phyloP scores from a whole-genome alignment of 495 filamentous ascomycete species.

The Chlorociboria aeruginascens region DNA sequence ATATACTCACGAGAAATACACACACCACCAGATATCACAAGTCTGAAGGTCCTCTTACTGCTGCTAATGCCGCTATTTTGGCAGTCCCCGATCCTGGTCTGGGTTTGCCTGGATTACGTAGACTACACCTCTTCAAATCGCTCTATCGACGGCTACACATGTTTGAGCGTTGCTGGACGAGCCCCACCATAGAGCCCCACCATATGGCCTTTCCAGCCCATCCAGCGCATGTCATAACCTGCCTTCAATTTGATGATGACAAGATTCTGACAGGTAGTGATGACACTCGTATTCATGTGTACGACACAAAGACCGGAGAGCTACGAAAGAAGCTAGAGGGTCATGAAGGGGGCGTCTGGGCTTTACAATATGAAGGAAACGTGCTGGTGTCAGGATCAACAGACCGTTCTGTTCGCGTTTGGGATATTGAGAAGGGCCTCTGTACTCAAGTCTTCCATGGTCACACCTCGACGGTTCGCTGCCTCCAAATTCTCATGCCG shows the following conservation, averaged over 20 bases:
- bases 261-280: constrained; percentile 97
- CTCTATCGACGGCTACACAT: constrained; percentile 86
- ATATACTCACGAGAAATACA: constrained; percentile 7
- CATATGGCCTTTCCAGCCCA: constrained; percentile 95
- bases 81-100: constrained; percentile 74
- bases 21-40: constrained; percentile 15
- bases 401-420: constrained; percentile 89
- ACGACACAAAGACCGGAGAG: constrained; percentile 90
- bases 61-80: constrained; percentile 66
- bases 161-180: constrained; percentile 85
- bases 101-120: constrained; percentile 64
- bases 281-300: constrained; percentile 96
- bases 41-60: constrained; percentile 74
- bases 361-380: constrained; percentile 91
- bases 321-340: constrained; percentile 72
- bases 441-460: constrained; percentile 95
- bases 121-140: constrained; percentile 89
- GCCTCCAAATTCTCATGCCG: constrained; percentile 88
- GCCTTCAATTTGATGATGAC: constrained; percentile 92
- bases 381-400: constrained; percentile 93
- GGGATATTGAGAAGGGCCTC: constrained; percentile 86
- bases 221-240: constrained; percentile 92
- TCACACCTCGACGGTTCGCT: constrained; percentile 94
- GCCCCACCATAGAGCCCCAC: constrained; percentile 68
- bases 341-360: constrained; percentile 97